Evolutionary conservation across 2,329 filamentous ascomycete species (phyloP).

Genomic region (Aspergillus fumigatus): DNA sequence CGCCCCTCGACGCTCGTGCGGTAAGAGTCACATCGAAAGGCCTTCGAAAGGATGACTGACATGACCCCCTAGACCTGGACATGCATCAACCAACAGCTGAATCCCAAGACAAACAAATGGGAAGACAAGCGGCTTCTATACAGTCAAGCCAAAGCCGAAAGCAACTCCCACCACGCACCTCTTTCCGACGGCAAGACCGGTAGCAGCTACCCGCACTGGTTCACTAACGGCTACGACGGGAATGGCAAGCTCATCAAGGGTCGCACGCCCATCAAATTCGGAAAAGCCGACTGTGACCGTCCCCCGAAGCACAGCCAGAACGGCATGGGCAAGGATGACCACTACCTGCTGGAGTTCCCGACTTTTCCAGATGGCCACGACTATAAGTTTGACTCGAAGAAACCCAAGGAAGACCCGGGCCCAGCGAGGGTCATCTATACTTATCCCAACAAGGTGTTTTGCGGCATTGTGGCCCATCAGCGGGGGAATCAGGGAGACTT

Average conservation of each 20-base stretch:
- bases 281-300: neutral
- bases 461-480: neutral
- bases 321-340: neutral
- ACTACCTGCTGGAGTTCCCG: neutral
- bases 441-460: neutral
- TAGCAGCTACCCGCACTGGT: conserved; percentile 1
- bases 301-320: neutral
- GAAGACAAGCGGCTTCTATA: neutral
- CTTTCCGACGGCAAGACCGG: neutral
- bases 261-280: neutral
- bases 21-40: neutral
- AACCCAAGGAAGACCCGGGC: conserved; percentile 1
- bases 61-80: neutral
- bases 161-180: neutral
- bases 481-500: neutral
- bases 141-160: neutral
- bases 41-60: neutral
- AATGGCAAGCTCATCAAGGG: neutral
- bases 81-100: neutral
- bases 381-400: neutral
- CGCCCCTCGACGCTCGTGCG: neutral
- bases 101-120: neutral
- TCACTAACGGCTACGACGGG: neutral
- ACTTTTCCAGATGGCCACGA: neutral
- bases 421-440: neutral